phyloP scores from a whole-genome alignment of 169 alveolate genomes.

The Pseudocohnilembus persalinus region DNA sequence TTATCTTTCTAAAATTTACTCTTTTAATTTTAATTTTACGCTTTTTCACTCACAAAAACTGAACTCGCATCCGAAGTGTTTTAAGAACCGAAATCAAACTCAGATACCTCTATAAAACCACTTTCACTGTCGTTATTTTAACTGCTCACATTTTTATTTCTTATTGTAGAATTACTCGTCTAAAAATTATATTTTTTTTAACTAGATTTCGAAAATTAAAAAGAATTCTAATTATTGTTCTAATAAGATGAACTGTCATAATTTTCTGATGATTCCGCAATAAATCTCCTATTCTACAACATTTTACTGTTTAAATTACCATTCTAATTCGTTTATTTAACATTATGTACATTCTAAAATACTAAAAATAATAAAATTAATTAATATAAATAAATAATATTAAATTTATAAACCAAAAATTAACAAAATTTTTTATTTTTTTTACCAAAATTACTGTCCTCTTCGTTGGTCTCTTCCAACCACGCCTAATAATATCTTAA shows the following conservation, averaged over 20 bases:
- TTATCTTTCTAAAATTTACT: constrained; percentile 2
- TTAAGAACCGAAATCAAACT: neutral
- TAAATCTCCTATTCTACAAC: neutral
- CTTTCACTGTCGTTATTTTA: neutral
- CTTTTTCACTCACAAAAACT: neutral
- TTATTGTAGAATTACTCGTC: neutral
- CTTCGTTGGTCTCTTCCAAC: constrained; percentile 20
- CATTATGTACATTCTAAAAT: too few relatives aligned
- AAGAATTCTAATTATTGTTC: too few relatives aligned
- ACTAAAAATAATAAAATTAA: too few relatives aligned
- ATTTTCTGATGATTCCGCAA: neutral
- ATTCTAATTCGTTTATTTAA: neutral
- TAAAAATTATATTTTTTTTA: too few relatives aligned
- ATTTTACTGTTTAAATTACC: too few relatives aligned
- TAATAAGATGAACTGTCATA: too few relatives aligned
- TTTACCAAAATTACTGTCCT: neutral
- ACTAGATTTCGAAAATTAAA: too few relatives aligned
- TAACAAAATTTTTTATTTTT: too few relatives aligned
- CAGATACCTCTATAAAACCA: neutral
- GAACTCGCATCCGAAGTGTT: neutral
- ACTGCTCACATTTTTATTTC: neutral
- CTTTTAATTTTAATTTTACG: neutral
- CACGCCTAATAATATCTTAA: constrained; percentile 16
- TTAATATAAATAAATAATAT: too few relatives aligned
- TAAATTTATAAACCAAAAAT: too few relatives aligned